phyloP scores from a whole-genome alignment of 768 basidiomycete species.

The Leccinum imitatum region DNA sequence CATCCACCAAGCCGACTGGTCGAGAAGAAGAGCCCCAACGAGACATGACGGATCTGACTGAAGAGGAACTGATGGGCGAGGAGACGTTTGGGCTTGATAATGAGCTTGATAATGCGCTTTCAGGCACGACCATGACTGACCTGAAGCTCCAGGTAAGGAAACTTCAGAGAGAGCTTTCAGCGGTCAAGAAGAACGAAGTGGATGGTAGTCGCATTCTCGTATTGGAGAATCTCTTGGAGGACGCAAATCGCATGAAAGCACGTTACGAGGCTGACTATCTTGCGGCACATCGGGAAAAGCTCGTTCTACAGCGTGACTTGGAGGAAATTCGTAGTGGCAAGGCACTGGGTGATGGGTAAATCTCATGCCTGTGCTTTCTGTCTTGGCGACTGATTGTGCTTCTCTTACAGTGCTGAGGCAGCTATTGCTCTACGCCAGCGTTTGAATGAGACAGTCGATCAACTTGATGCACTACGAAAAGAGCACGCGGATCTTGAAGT shows the following conservation, averaged over 20 bases:
- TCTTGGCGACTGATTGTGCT: constrained; percentile 4
- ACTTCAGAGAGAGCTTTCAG: constrained; percentile 77
- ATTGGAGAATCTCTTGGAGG: constrained; percentile 88
- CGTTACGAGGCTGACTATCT: constrained; percentile 90
- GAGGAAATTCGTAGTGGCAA: constrained; percentile 92
- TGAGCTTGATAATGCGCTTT: constrained; percentile 84
- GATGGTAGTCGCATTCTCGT: constrained; percentile 78
- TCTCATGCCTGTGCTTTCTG: background rate
- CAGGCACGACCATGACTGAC: constrained; percentile 87
- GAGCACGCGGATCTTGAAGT: constrained; percentile 72
- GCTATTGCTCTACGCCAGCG: constrained; percentile 86
- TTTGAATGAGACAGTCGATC: constrained; percentile 83
- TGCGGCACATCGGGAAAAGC: constrained; percentile 76
- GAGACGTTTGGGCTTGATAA: constrained; percentile 68
- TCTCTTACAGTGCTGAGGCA: constrained; percentile 64
- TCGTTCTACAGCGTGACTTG: constrained; percentile 74
- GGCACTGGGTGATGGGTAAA: constrained; percentile 77
- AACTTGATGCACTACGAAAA: constrained; percentile 69
- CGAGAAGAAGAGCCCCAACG: constrained; percentile 16
- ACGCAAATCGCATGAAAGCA: constrained; percentile 86
- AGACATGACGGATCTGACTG: constrained; percentile 36
- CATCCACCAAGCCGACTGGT: constrained; percentile 29
- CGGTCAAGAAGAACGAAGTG: constrained; percentile 68
- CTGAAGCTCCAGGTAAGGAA: constrained; percentile 84
- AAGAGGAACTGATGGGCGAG: constrained; percentile 48